Base-by-base conservation (phyloP, 257 asterid species). In the Prunella vulgaris region DNA sequence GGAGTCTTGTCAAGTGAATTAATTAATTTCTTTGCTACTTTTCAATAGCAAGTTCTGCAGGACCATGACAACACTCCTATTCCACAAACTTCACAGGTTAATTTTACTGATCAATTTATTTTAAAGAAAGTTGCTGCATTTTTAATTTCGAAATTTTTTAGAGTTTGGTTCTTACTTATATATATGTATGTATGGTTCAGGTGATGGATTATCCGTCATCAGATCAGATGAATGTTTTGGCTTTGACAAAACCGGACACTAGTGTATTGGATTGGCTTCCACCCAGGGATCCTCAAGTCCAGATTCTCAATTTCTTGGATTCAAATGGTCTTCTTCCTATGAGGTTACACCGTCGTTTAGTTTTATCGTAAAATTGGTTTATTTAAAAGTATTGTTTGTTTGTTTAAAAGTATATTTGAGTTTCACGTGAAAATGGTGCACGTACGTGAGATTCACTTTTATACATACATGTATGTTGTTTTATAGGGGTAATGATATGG, bases 271-370 rank as follows among this genome's bases (percentile, higher is more conserved):
- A 88, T 40, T 87, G 96, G 97, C 76, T 87, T 58, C 94, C 96
- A 25, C 88, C 84, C 5, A 84, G 89, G 61, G 93, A 85, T 67
- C 87, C 94, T 30, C 88, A 87, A 59, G 84, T 73, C 46, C 92
- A 90, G 71, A 78, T 84, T 68, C 90, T 88, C 67, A 87, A 83
- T 72, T 90, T 88, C 84, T 77, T 92, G 84, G 91, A 86, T 69
- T 81, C 90, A 14, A 86, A 84, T 63, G 89, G 88, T 48, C 80
- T 85, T 53, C 83, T 93, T 48, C 90, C 96, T 1, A 51, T 83
- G 12, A 86, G 96, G 96, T 42, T 42, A 42, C n/a, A n/a, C n/a
- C n/a, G n/a, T n/a, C n/a, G n/a, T n/a, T n/a, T n/a, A n/a, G n/a
- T n/a, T n/a, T n/a, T n/a, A n/a, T n/a, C n/a, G n/a, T n/a, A n/a